Base-by-base conservation (phyloP, 345 rosid species). In the Heritiera littoralis region DNA sequence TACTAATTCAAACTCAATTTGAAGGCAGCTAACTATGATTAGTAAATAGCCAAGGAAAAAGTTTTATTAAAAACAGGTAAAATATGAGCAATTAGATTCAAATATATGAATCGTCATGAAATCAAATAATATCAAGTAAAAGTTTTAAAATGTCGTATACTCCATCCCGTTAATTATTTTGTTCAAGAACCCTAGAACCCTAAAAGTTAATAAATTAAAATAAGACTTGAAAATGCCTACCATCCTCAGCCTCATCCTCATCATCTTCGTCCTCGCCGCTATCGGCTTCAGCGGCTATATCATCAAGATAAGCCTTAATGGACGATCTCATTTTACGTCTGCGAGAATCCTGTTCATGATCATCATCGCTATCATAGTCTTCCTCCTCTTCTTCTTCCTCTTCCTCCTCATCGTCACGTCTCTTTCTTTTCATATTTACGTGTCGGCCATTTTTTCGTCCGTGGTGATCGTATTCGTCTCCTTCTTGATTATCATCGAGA, bases 241-340 rank as follows among this genome's bases (percentile, higher is more conserved):
- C 49, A 38, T 85, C 90, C n/a, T 87, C 92, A 46, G 91, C 91
- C 0, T 91, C 98, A 0, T 90, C 92, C 7, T 91, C 91, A 0
- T 93, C 90, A 1, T 86, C 92, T 0, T 90, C 51, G 51, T 46
- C 94, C 2, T 93, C 97, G 41, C 89, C 90, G 1, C 89, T 92
- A 0, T 89, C 92, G 3, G 91, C 98, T 79, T 91, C 97, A 66
- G 87, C 93, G 12, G 94, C 98, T 8, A 79, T 86, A 71, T 92
- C 97, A 40, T 94, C 98, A 1, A 94, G 82, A 66, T 86, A 92
- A 65, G 72, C 83, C 97, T 85, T 81, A 87, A 81, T 79, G 46
- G 69, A 23, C 14, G 69, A 65, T 23, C 78, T 75, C 46, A 86
- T 84, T 5, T 76, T 75, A 7, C 71, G 66, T 23, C 81, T 80